Base-by-base conservation (phyloP, 768 basidiomycete species). In the Steccherinum ochraceum region DNA sequence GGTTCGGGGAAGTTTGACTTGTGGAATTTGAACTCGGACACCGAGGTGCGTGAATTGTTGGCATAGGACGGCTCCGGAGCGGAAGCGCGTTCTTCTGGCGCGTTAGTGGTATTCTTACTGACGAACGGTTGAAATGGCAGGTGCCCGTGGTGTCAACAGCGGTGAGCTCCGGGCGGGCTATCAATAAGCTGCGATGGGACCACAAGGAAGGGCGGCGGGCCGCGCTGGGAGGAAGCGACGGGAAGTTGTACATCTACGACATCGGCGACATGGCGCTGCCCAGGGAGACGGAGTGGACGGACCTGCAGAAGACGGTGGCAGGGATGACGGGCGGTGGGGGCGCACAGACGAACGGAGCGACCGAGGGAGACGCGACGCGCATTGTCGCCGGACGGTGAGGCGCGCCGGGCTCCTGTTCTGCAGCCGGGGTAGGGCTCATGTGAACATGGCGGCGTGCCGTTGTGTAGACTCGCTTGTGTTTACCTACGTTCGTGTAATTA, bases 141-240 rank as follows among this genome's bases (percentile, higher is more conserved):
- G 93, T 97, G 0, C 93, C 96, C 11, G 79, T 84, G 11, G 85
- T 93, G n/a, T 90, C 93, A 10, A 92, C 91, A 3, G 77, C 73
- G 16, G 84, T 93, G 40, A 87, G 85, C 4, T 75, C 83, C 1
- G 83, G 83, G 0, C 81, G 85, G 1, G 94, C 93, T 3, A 80
- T 99, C 58, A 99, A 99, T 75, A 98, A 97, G 69, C 65, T 98
- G 23, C 80, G 89, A 60, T 99, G 94, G 93, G 96, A 99, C 62
- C 75, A 80, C 48, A 90, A 94, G 61, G 92, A 97, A 49, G 94
- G 93, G 0, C 81, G 91, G 27, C 83, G 93, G 21, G 93, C 81
- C 2, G 95, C 89, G 1, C 67, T 98, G 24, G 96, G 95, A 24
- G 89, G 90, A 3, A 90, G 89, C 56, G 95, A 98, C 56, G 96